Evolutionary conservation across 2,329 filamentous ascomycete genomes (phyloP), one percentile per base, ranked within the genome.

Genomic region (Apiospora saccharicola): DNA sequence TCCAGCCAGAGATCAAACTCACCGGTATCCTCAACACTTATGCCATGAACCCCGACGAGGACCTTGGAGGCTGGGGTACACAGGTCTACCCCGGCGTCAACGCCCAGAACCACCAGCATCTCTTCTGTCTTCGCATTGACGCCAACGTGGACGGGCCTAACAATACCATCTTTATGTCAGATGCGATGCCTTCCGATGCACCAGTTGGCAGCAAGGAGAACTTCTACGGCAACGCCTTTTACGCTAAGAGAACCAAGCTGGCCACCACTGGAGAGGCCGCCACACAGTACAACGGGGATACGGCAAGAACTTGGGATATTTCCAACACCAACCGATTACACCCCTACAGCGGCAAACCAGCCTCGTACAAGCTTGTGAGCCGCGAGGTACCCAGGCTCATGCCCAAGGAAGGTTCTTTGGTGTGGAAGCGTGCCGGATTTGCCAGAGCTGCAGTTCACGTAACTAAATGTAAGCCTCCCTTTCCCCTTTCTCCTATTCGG

Each of bases 11-110:
- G 81, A 93, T 98, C 82, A 94, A 96, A 82, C 90, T 98, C 41
- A 98, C 95, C 0, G 95, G 95, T 70, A 97, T 98, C 80, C 85
- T 98, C 71, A 98, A 98, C 86, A 98, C 95, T 0, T 98, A 97
- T 78, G 86, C 91, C 37, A 92, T 98, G 87, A 90, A 91, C 77
- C 90, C 91, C 0, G 93, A 90, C 67, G 95, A 98, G 82, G 93
- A 96, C 75, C 92, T 93, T 12, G 86, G 93, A 43, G 94, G 94
- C 73, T 98, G 94, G 94, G 95, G 95, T 72, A 97, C 95, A 0
- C 92, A 97, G 81, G 95, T 98, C 12, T 96, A 96, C 79, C 93
- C 94, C 0, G 92, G 94, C 53, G 94, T 98, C 79, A 97, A 98
- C 79, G 95, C 95, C 0, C 95, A 98, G 84, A 98, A 98, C 85